Conservation (phyloP, 768 basidiomycete species). For the Cyathus striatus region DNA sequence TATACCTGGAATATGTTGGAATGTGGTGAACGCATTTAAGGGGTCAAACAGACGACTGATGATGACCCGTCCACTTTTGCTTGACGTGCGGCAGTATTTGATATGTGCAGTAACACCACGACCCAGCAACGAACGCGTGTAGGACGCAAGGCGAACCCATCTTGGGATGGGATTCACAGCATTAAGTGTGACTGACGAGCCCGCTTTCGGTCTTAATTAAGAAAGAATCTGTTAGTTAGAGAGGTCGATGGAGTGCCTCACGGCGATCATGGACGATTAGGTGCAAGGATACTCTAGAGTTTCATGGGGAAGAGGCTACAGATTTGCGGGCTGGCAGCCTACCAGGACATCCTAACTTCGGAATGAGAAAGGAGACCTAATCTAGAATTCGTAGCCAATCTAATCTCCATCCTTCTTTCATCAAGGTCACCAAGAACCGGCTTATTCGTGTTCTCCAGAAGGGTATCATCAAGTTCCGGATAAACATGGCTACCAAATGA, state of each 20-base stretch:
- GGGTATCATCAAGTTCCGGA: not conserved
- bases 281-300: no score
- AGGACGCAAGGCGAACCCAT: conserved; percentile 17
- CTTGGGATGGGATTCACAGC: conserved; percentile 7
- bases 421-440: not conserved
- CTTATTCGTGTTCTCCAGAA: not conserved
- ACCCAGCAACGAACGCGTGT: conserved; percentile 17
- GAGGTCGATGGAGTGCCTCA: not conserved
- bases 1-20: conserved; percentile 20
- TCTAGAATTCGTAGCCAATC: not conserved
- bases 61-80: conserved; percentile 19
- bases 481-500: not conserved
- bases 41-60: conserved; percentile 20
- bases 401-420: not conserved
- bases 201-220: conserved; percentile 13
- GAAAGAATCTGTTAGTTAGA: conserved; percentile 7
- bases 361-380: not conserved
- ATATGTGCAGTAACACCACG: conserved; percentile 16
- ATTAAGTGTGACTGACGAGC: conserved; percentile 9
- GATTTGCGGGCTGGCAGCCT: no score
- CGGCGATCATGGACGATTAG: no score
- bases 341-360: no score
- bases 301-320: no score
- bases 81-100: conserved; percentile 19
- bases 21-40: conserved; percentile 22